Evolutionary conservation across 371 early-diverging fungal genomes (phyloP).

Genomic region (Saksenaea oblongispora): DNA sequence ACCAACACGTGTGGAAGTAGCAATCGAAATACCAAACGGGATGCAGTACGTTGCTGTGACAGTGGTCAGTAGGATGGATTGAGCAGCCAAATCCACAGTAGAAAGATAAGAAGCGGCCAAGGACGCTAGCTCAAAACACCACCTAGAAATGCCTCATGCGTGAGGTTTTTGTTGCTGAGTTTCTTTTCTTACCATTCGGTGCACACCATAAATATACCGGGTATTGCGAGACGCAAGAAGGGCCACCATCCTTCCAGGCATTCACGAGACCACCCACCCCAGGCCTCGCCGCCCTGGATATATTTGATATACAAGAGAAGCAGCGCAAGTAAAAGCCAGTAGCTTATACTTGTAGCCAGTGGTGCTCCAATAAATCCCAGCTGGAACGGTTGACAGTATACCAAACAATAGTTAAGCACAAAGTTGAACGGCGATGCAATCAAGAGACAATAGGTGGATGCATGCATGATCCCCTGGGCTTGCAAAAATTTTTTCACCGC

Average conservation of each 20-base stretch:
- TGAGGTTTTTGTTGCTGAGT: not conserved
- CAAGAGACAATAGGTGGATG: conserved; percentile 70
- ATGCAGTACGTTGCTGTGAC: conserved; percentile 71
- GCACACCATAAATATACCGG: conserved; percentile 72
- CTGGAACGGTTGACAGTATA: conserved; percentile 62
- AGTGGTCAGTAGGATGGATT: conserved; percentile 79
- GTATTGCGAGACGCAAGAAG: conserved; percentile 72
- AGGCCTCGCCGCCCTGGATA: conserved; percentile 70
- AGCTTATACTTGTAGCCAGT: conserved; percentile 73
- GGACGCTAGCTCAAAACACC: conserved; percentile 52
- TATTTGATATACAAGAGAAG: conserved; percentile 65
- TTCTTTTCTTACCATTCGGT: not conserved
- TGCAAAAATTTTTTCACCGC: conserved; percentile 81
- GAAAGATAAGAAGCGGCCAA: conserved; percentile 75
- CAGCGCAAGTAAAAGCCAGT: conserved; percentile 68
- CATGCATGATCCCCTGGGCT: conserved; percentile 86
- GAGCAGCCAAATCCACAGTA: conserved; percentile 80
- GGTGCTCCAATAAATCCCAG: conserved; percentile 88
- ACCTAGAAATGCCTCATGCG: conserved; percentile 63
- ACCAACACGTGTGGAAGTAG: conserved; percentile 82
- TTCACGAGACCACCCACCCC: conserved; percentile 86
- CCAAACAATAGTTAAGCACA: conserved; percentile 71
- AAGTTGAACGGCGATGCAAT: conserved; percentile 77
- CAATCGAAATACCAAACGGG: conserved; percentile 73
- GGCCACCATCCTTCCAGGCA: conserved; percentile 65